These are phyloP conservation scores for Tillandsia fasciculata DNA, from an alignment of 176 grass and related monocot species.

Conservation along the genomic window DNA sequence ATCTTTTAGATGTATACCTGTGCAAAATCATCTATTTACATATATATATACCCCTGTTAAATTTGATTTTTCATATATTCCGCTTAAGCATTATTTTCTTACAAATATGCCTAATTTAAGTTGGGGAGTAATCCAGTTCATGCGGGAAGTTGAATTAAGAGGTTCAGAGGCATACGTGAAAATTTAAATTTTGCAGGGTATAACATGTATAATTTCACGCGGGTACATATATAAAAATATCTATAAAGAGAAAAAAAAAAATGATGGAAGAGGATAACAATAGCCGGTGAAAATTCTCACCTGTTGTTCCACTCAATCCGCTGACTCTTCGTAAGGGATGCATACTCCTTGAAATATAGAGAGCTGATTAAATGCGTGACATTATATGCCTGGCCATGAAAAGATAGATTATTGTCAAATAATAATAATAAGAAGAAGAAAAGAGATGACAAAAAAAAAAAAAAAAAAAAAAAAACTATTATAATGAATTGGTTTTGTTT, in stretches of 20 bases:
- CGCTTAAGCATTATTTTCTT: too few species aligned
- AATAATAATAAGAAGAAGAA: neutral
- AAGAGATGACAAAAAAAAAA: neutral
- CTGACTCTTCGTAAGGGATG: slow-evolving; percentile 85
- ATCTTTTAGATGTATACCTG: too few species aligned
- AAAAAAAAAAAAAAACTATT: neutral
- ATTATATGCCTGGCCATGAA: slow-evolving; percentile 52
- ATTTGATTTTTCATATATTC: too few species aligned
- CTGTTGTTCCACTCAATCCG: slow-evolving; percentile 98
- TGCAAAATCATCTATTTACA: too few species aligned
- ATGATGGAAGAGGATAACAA: neutral
- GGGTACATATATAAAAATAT: neutral
- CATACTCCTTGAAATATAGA: slow-evolving; percentile 79
- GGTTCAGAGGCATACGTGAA: too few species aligned
- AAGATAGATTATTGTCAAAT: neutral
- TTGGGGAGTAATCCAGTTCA: too few species aligned
- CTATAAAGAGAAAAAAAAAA: neutral
- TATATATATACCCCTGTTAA: too few species aligned
- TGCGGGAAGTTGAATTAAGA: too few species aligned
- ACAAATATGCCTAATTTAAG: too few species aligned
- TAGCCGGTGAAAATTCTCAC: slow-evolving; percentile 21
- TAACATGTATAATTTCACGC: too few species aligned
- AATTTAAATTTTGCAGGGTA: too few species aligned
- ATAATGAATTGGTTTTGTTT: neutral
- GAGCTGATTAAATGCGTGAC: slow-evolving; percentile 64